Percentiles rank a stretch among this genome's conserved stretches.
These are phyloP conservation scores for Pythium guiyangense DNA, from an alignment of 352 stramenopile genomes.

Conservation along the genomic window DNA sequence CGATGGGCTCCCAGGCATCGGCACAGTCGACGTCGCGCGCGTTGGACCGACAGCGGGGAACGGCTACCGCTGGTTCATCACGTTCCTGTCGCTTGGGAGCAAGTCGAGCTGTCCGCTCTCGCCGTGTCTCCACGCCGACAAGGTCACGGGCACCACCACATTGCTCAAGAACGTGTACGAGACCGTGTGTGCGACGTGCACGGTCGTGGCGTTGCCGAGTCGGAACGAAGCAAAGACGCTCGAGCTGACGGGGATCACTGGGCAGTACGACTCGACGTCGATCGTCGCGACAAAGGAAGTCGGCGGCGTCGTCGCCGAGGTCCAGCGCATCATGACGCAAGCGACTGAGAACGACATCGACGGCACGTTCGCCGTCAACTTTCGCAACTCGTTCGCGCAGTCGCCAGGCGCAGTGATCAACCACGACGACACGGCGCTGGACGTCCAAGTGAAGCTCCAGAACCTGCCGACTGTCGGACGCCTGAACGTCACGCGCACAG, in stretches of 20 bases:
- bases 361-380: constrained; percentile 65
- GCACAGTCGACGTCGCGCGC: constrained; percentile 50
- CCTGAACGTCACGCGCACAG: constrained; percentile 47
- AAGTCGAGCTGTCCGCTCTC: constrained; percentile 42
- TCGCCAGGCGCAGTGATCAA: constrained; percentile 47
- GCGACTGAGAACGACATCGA: constrained; percentile 36
- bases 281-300: constrained; percentile 51
- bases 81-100: constrained; percentile 58
- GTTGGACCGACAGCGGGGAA: constrained; percentile 51
- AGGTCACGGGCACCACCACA: constrained; percentile 24
- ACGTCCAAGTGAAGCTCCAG: constrained; percentile 76
- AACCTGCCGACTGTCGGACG: constrained; percentile 54
- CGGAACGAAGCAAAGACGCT: constrained; percentile 31
- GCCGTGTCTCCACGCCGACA: constrained; percentile 57
- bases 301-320: constrained; percentile 51
- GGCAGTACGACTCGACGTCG: constrained; percentile 33
- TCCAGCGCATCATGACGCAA: constrained; percentile 48
- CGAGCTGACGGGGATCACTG: constrained; percentile 27
- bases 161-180: constrained; percentile 45
- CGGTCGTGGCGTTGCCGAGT: constrained; percentile 26
- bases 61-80: constrained; percentile 64
- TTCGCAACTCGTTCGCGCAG: constrained; percentile 39
- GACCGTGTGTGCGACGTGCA: constrained; percentile 34
- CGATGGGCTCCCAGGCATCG: constrained; percentile 41
- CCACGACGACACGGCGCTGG: constrained; percentile 58